Evolutionary conservation across 2,329 filamentous ascomycete species (phyloP).

Genomic region (Fusarium graminum): DNA sequence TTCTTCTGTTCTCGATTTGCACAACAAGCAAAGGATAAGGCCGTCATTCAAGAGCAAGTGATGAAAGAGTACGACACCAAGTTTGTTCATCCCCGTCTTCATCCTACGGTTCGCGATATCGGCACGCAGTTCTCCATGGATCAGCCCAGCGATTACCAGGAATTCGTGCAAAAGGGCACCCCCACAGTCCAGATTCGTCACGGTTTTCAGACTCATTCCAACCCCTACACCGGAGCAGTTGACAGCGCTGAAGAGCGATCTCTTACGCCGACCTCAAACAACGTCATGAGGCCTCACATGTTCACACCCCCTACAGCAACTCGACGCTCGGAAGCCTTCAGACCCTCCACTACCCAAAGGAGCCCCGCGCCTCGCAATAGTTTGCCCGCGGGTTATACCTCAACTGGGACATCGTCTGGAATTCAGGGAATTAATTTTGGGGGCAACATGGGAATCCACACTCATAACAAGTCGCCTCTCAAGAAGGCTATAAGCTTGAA

Average conservation of each 20-base stretch:
- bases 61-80: slow-evolving; percentile 96
- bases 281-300: slow-evolving; percentile 56
- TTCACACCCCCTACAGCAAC: slow-evolving; percentile 58
- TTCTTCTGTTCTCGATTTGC: slow-evolving; percentile 80
- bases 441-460: slow-evolving; percentile 83
- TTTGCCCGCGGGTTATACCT: slow-evolving; percentile 52
- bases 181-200: slow-evolving; percentile 76
- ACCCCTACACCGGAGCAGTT: slow-evolving; percentile 75
- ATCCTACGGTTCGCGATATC: slow-evolving; percentile 81
- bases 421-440: slow-evolving; percentile 61
- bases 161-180: slow-evolving; percentile 64
- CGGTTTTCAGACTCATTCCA: slow-evolving; percentile 84
- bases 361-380: slow-evolving; percentile 52
- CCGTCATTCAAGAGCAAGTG: slow-evolving; percentile 90
- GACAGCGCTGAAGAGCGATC: slow-evolving; percentile 63
- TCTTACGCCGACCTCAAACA: slow-evolving; percentile 54
- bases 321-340: slow-evolving; percentile 55
- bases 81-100: slow-evolving; percentile 90
- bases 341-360: slow-evolving; percentile 48
- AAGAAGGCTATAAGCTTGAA: slow-evolving; percentile 79
- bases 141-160: slow-evolving; percentile 57
- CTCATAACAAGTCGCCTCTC: slow-evolving; percentile 83
- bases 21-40: slow-evolving; percentile 87
- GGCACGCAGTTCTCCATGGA: slow-evolving; percentile 79
- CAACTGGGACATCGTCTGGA: slow-evolving; percentile 48